Percentiles rank a stretch among this genome's conserved stretches.
These are phyloP conservation scores for Mangifera indica DNA, from an alignment of 345 rosid species.

Conservation along the genomic window DNA sequence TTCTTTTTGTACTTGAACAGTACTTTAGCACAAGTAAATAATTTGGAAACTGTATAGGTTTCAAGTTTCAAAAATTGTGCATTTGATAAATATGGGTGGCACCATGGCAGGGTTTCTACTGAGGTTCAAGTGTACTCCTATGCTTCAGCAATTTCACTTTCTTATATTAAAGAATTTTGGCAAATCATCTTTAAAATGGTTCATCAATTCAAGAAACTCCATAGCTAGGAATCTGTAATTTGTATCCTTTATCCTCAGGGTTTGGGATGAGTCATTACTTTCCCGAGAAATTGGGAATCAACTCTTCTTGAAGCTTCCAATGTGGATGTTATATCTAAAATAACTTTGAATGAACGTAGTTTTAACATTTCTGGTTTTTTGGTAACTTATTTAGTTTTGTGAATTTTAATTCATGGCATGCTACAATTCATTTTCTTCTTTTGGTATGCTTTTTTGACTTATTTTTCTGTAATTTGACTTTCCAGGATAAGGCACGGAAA, in stretches of 20 bases:
- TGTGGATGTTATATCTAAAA: no score
- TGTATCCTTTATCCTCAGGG: not conserved
- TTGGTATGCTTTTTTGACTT: not conserved
- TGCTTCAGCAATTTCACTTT: not conserved
- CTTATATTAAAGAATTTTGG: not conserved
- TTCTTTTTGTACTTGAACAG: not conserved
- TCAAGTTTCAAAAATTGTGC: not conserved
- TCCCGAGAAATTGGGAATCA: no score
- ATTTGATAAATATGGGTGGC: not conserved
- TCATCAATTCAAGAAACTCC: not conserved
- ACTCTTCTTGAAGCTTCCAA: no score
- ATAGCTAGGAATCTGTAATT: not conserved
- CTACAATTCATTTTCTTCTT: not conserved
- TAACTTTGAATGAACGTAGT: not conserved
- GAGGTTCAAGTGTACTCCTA: not conserved
- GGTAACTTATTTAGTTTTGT: not conserved
- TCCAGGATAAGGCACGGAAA: conserved; percentile 84
- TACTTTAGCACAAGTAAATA: not conserved
- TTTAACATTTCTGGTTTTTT: not conserved
- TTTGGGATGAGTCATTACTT: no score
- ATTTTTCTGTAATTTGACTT: conserved; percentile 14
- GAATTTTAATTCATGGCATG: not conserved
- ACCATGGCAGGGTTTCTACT: not conserved
- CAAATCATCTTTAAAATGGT: not conserved
- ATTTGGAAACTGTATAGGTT: not conserved